Percentiles rank a stretch among this genome's conserved stretches.
Conservation (phyloP, 768 basidiomycete species). For the Phanerochaete carnosa region DNA sequence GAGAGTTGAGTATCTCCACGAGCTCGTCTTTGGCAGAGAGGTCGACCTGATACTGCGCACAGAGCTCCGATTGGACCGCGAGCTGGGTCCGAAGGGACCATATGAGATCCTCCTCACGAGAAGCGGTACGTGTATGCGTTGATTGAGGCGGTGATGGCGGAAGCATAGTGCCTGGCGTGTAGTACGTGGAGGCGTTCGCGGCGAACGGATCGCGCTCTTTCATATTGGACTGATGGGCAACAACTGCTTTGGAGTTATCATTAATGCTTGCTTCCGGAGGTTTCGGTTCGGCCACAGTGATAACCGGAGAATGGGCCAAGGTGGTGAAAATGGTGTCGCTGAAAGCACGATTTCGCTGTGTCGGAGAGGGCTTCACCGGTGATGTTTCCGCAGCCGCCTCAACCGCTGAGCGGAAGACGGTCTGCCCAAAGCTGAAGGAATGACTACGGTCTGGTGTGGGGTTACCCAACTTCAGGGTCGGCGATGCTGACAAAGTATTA, state of each 20-base stretch:
- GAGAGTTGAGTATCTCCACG: slow-evolving; percentile 54
- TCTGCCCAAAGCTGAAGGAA: slow-evolving; percentile 68
- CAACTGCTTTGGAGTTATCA: slow-evolving; percentile 49
- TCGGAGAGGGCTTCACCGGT: slow-evolving; percentile 22
- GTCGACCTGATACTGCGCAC: slow-evolving; percentile 74
- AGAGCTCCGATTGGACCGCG: slow-evolving; percentile 70
- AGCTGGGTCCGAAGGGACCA: slow-evolving; percentile 74
- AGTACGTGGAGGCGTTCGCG: slow-evolving; percentile 70
- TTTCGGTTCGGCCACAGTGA: slow-evolving; percentile 16
- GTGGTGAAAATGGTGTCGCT: slow-evolving; percentile 66
- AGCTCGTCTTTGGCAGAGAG: slow-evolving; percentile 71
- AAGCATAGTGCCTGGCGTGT: slow-evolving; percentile 71
- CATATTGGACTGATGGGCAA: slow-evolving; percentile 30
- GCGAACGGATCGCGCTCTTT: slow-evolving; percentile 71
- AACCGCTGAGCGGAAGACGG: slow-evolving; percentile 53
- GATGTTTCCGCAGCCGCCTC: neutral
- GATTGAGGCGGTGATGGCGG: slow-evolving; percentile 53
- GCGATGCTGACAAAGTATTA: neutral
- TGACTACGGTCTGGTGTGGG: slow-evolving; percentile 48
- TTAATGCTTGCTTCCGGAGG: slow-evolving; percentile 63
- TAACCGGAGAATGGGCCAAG: slow-evolving; percentile 38
- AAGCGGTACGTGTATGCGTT: slow-evolving; percentile 54
- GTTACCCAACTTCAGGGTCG: slow-evolving; percentile 3
- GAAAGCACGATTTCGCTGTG: slow-evolving; percentile 47
- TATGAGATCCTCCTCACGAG: slow-evolving; percentile 69